Percentiles rank a stretch among this genome's conserved stretches.
Conservation (phyloP, 2,329 filamentous ascomycete species). For the Hymenoscyphus salicellus region DNA sequence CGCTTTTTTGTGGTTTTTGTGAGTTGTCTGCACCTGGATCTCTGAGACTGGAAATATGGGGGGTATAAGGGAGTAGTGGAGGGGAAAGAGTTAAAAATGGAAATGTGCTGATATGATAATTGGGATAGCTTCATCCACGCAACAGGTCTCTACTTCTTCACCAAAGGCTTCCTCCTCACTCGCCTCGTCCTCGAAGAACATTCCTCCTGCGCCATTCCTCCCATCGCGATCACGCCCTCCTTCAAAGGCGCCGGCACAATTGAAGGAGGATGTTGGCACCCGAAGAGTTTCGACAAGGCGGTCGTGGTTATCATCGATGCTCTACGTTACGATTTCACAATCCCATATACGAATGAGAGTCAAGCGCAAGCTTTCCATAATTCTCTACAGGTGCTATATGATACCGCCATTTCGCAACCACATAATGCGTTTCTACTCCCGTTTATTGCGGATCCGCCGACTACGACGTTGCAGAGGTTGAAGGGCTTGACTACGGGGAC, state of each 20-base stretch:
- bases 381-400: constrained; percentile 80
- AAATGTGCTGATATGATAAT: constrained; percentile 17
- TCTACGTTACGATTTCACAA: constrained; percentile 92
- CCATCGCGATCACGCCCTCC: constrained; percentile 48
- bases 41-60: neutral
- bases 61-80: too few species aligned
- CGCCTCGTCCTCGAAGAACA: constrained; percentile 75
- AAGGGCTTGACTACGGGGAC: constrained; percentile 96
- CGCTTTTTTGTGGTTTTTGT: constrained; percentile 36
- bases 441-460: constrained; percentile 96
- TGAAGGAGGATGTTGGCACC: constrained; percentile 89
- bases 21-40: constrained; percentile 19
- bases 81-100: neutral
- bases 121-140: constrained; percentile 57
- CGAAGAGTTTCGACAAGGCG: constrained; percentile 87
- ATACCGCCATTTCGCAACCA: constrained; percentile 71
- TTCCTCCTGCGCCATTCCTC: constrained; percentile 66
- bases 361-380: constrained; percentile 68
- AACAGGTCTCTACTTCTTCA: constrained; percentile 85
- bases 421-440: constrained; percentile 84
- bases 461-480: constrained; percentile 83
- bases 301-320: constrained; percentile 90
- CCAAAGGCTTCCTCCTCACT: constrained; percentile 89
- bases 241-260: constrained; percentile 35
- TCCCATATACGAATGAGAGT: constrained; percentile 62